Conservation (phyloP, 352 stramenopile genomes). For the Thalassiosira livingstoniorum region DNA sequence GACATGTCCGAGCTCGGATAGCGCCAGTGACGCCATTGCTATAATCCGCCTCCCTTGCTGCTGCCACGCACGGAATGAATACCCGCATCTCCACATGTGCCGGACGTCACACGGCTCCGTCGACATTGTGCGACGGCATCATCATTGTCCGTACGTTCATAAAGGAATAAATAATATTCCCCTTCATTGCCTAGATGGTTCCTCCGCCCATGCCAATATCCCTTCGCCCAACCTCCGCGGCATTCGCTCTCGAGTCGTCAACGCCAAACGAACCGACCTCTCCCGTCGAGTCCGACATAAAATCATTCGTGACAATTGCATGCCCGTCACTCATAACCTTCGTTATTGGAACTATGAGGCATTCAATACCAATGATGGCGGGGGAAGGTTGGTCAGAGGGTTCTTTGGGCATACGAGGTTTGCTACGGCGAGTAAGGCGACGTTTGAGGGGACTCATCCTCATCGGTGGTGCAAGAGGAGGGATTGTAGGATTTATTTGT, state of each 20-base stretch:
- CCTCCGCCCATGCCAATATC: no score
- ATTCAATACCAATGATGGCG: slow-evolving; percentile 23
- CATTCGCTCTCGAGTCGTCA: slow-evolving; percentile 76
- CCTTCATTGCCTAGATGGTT: no score
- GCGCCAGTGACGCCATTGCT: no score
- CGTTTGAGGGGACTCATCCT: slow-evolving; percentile 60
- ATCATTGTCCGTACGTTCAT: no score
- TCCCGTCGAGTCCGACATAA: slow-evolving; percentile 65
- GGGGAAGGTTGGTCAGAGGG: slow-evolving; percentile 23
- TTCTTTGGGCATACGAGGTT: slow-evolving; percentile 61
- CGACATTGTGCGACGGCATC: no score
- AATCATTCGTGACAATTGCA: slow-evolving; percentile 56
- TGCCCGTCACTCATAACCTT: slow-evolving; percentile 27
- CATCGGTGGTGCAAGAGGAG: slow-evolving; percentile 41
- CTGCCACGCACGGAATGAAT: no score
- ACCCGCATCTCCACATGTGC: no score
- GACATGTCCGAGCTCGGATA: no score
- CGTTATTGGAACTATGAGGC: slow-evolving; percentile 31
- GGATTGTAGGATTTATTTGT: slow-evolving; percentile 14
- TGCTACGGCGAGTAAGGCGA: slow-evolving; percentile 53
- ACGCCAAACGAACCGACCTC: slow-evolving; percentile 81
- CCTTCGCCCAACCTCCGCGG: slow-evolving; percentile 25
- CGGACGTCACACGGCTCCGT: no score
- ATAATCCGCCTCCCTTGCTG: no score
- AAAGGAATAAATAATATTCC: no score